Evolutionary conservation across 2,329 filamentous ascomycete genomes (phyloP).

Genomic region (Neonectria neomacrospora): DNA sequence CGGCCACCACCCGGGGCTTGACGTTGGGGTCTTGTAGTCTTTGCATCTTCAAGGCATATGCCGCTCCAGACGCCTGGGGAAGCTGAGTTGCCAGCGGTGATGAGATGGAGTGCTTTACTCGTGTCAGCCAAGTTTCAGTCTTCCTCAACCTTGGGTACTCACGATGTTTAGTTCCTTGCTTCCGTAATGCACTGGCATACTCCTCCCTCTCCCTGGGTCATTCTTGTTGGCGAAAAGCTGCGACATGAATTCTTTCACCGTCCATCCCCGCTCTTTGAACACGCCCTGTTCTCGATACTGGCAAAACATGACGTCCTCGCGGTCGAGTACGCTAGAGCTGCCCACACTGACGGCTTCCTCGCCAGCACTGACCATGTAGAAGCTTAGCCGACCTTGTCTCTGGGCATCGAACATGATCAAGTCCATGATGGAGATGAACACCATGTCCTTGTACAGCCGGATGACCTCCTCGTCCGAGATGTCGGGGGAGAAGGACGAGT

Average conservation of each 20-base stretch:
- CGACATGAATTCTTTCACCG: constrained; percentile 89
- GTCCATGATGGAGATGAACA: constrained; percentile 86
- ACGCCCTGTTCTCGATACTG: constrained; percentile 96
- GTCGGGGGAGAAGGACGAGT: constrained; percentile 75
- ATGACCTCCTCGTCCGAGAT: constrained; percentile 71
- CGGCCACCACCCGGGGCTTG: constrained; percentile 76
- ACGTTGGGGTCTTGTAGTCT: constrained; percentile 75
- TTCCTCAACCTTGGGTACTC: constrained; percentile 46
- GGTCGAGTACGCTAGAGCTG: constrained; percentile 83
- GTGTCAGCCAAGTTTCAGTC: constrained; percentile 18
- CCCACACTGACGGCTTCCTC: constrained; percentile 96
- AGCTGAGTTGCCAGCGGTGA: constrained; percentile 90
- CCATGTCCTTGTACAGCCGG: constrained; percentile 73
- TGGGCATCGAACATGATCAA: constrained; percentile 98
- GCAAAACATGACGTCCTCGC: constrained; percentile 89
- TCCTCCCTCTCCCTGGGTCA: constrained; percentile 83
- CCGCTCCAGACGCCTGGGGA: constrained; percentile 86
- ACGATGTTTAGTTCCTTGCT: constrained; percentile 86
- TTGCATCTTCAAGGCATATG: constrained; percentile 88
- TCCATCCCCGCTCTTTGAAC: constrained; percentile 89
- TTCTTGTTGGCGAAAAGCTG: constrained; percentile 90
- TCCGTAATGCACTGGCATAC: constrained; percentile 98
- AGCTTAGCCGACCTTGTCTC: constrained; percentile 90
- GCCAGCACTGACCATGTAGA: constrained; percentile 97
- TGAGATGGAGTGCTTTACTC: constrained; percentile 77